These are phyloP conservation scores for Ostreobium quekettii DNA, from an alignment of 139 green algal genomes.

Conservation along the genomic window DNA sequence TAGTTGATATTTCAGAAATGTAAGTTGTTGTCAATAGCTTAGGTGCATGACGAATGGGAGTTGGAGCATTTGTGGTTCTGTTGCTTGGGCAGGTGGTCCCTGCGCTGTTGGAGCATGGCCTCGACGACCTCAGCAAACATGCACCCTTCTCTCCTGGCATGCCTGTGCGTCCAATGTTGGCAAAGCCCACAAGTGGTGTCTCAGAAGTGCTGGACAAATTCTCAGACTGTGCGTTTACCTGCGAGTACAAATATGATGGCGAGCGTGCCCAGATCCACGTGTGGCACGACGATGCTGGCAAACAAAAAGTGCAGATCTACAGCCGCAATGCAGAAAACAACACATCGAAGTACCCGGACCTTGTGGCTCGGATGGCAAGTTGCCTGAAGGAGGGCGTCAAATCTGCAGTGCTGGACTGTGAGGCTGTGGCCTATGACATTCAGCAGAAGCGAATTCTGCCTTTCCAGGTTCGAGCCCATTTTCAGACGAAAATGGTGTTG, in stretches of 20 bases:
- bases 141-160: constrained; percentile 11
- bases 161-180: constrained; percentile 79
- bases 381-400: constrained; percentile 40
- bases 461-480: constrained; percentile 73
- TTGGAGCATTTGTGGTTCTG: neutral
- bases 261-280: constrained; percentile 76
- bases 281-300: constrained; percentile 42
- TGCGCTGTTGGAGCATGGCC: constrained; percentile 58
- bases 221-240: constrained; percentile 76
- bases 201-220: constrained; percentile 90
- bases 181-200: constrained; percentile 84
- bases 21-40: too few species aligned
- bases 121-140: constrained; percentile 49
- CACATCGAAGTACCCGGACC: constrained; percentile 89
- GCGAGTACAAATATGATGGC: constrained; percentile 98
- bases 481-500: too few species aligned
- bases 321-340: constrained; percentile 85
- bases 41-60: too few species aligned
- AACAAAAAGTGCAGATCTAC: constrained; percentile 53
- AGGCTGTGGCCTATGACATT: constrained; percentile 84
- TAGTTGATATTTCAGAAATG: too few species aligned
- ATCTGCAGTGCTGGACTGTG: constrained; percentile 80
- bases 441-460: constrained; percentile 76
- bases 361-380: constrained; percentile 51
- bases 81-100: constrained; percentile 56